Evolutionary conservation across 108 stramenopile species (phyloP).

Genomic region (Cyclostephanos invisitatus): DNA sequence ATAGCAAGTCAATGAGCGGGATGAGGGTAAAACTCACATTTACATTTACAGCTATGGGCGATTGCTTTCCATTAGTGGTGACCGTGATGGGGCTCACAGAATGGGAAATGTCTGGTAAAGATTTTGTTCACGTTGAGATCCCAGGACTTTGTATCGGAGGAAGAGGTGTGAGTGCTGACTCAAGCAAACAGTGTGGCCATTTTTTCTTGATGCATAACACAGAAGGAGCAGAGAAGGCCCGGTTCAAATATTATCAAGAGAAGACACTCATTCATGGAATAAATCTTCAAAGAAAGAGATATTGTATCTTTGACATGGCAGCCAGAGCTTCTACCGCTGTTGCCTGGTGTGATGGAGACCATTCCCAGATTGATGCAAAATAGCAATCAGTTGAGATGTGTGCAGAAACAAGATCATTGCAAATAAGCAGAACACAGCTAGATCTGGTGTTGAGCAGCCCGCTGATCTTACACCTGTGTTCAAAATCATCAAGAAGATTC

Average conservation of each 20-base stretch:
- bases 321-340: neutral
- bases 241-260: neutral
- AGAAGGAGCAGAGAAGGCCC: slow-evolving; percentile 5
- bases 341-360: neutral
- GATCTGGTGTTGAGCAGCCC: slow-evolving; percentile 25
- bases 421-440: slow-evolving; percentile 24
- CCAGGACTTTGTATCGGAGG: slow-evolving; percentile 7
- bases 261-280: neutral
- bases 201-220: neutral
- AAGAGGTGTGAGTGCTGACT: neutral
- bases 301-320: neutral
- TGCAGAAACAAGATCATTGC: slow-evolving; percentile 3
- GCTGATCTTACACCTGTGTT: slow-evolving; percentile 15
- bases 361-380: neutral
- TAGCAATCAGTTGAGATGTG: neutral
- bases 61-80: slow-evolving; percentile 3
- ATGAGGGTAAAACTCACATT: neutral
- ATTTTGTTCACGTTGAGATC: neutral
- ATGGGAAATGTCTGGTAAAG: neutral
- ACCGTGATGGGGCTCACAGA: neutral
- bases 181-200: neutral
- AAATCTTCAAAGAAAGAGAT: neutral
- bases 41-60: neutral
- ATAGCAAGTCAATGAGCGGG: neutral
- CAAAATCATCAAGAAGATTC: too few species aligned